Base-by-base conservation (phyloP, 345 rosid genomes). In the Rhodomyrtus tomentosa region DNA sequence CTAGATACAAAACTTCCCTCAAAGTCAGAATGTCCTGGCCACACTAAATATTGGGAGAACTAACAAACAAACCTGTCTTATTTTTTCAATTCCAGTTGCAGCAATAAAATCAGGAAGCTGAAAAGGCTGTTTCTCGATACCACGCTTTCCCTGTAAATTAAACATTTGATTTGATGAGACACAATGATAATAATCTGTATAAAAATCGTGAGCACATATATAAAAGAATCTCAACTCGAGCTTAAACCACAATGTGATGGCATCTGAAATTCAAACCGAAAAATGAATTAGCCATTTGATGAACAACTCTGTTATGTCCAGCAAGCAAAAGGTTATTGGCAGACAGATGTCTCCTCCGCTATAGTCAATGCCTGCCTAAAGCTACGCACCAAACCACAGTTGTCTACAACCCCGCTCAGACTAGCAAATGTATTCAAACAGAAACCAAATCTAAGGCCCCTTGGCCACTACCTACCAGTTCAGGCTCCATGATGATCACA, bases 71-170 rank as follows among this genome's bases (percentile, higher is more conserved):
- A 98, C 99, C 99, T 98, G 99, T 92, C 99, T 93, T 82, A 98
- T 98, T 91, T 98, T 98, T 89, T 98, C 98, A 82, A 98, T 98
- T 87, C 99, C 99, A 7, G 99, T 98, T 29, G 98, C 99, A 84
- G 99, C 99, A 91, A 98, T 98, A 87, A 98, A 98, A 93, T 96
- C 99, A 82, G 99, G 99, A 88, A 98, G 98, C 88, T 95, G 99
- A 89, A 98, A 98, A 83, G 99, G 99, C 81, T 90, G 99, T 88
- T 98, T 98, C 94, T 98, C 99, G 68, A 98, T 98, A 85, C 99
- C 99, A 83, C 99, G 99, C 87, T 98, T 98, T 36, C 99, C 99
- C 99, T 98, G 93, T 91, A 92, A 84, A 91, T 84, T 68, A 32
- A 88, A 83, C 83, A 80, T 84, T 80, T 86, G 81, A 88, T 53